A percentile compares a stretch with the other conserved stretches of the same genome.
Conservation (phyloP, 371 early-diverging fungal genomes). For the Polyrhizophydium stewartii region DNA sequence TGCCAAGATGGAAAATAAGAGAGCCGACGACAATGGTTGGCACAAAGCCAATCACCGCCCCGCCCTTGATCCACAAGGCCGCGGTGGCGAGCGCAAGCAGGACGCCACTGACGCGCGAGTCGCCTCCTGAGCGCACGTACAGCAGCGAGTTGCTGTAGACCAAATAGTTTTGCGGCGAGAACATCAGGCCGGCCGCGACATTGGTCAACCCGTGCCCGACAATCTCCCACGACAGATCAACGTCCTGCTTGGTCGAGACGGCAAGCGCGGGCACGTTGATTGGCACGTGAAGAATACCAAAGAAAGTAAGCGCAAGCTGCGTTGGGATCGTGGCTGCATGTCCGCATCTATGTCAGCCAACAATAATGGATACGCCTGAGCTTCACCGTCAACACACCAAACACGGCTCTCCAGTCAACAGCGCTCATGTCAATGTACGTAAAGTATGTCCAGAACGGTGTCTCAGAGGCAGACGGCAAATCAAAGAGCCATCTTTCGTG, state of each 20-base stretch:
- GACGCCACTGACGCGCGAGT: constrained; percentile 77
- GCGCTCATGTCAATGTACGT: constrained; percentile 65
- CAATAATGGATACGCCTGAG: background rate
- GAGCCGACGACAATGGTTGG: constrained; percentile 91
- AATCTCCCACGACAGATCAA: constrained; percentile 91
- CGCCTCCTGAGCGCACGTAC: constrained; percentile 89
- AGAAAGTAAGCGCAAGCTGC: constrained; percentile 89
- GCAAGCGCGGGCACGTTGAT: constrained; percentile 84
- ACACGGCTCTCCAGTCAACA: constrained; percentile 75
- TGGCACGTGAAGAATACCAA: constrained; percentile 94
- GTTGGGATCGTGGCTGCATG: constrained; percentile 66
- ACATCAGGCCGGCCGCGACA: constrained; percentile 69
- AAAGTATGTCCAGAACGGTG: constrained; percentile 85
- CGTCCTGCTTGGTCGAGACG: constrained; percentile 80
- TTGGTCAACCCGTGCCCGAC: constrained; percentile 92
- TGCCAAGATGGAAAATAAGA: constrained; percentile 90
- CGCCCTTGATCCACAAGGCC: constrained; percentile 76
- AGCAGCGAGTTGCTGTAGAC: constrained; percentile 76
- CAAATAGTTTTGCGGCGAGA: constrained; percentile 70
- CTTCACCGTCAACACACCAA: constrained; percentile 24
- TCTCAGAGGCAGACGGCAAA: constrained; percentile 52
- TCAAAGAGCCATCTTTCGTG: constrained; percentile 83
- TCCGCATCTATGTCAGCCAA: background rate
- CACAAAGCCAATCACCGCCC: constrained; percentile 82
- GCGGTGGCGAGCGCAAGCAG: constrained; percentile 78